Evolutionary conservation across 2,329 filamentous ascomycete genomes (phyloP).

Genomic region (Ascochyta lentis): DNA sequence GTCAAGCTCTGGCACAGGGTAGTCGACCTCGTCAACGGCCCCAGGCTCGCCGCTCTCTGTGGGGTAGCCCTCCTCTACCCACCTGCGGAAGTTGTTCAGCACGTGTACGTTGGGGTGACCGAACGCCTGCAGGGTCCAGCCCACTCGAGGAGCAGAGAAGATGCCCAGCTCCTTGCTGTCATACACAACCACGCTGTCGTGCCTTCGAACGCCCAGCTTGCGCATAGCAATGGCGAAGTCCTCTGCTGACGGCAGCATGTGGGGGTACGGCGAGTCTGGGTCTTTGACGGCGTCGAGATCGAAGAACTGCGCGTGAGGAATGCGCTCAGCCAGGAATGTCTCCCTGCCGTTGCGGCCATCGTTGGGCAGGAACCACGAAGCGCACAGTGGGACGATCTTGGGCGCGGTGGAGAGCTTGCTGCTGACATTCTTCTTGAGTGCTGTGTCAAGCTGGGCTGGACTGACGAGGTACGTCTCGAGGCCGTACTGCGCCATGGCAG

Average conservation of each 20-base stretch:
- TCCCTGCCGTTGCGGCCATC: conserved; percentile 82
- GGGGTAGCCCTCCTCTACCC: conserved; percentile 83
- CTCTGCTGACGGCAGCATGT: conserved; percentile 88
- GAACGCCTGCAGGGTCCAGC: conserved; percentile 90
- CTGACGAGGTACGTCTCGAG: conserved; percentile 87
- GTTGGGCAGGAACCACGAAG: conserved; percentile 95
- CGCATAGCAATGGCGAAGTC: conserved; percentile 89
- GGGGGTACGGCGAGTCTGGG: conserved; percentile 85
- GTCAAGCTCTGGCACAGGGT: conserved; percentile 55
- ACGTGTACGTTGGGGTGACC: conserved; percentile 89
- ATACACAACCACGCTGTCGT: conserved; percentile 93
- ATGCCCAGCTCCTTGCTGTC: conserved; percentile 91
- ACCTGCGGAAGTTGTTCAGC: conserved; percentile 94
- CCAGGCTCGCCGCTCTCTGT: conserved; percentile 78
- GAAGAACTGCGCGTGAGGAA: conserved; percentile 92
- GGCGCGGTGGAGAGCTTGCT: conserved; percentile 82
- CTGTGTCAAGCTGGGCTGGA: conserved; percentile 79
- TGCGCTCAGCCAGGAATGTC: conserved; percentile 80
- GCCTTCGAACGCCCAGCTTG: conserved; percentile 80
- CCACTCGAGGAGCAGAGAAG: conserved; percentile 91
- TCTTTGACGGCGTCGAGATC: conserved; percentile 93
- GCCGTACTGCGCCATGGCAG: conserved; percentile 39
- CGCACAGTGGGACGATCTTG: conserved; percentile 86
- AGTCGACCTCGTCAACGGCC: conserved; percentile 51
- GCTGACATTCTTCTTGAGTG: conserved; percentile 80